These are phyloP conservation scores for Beverwykella pulmonaria DNA, from an alignment of 495 filamentous ascomycete genomes.

Conservation along the genomic window DNA sequence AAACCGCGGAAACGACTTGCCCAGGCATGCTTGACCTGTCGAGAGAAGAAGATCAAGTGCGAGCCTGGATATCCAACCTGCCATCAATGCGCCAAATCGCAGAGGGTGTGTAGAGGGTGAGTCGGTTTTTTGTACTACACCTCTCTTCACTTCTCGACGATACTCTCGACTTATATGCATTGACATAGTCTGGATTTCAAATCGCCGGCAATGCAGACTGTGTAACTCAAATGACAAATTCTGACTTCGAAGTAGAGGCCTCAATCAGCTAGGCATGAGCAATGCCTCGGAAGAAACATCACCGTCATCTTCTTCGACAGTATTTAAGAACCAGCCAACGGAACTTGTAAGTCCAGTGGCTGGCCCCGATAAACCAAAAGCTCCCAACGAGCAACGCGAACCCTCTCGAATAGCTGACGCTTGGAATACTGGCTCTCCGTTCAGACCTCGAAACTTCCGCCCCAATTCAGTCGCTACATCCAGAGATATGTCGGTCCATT, in stretches of 20 bases:
- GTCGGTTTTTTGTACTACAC: constrained; percentile 45
- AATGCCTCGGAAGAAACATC: constrained; percentile 36
- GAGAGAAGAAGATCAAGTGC: constrained; percentile 97
- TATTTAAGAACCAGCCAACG: constrained; percentile 35
- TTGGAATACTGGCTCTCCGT: constrained; percentile 25
- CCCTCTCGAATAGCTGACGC: constrained; percentile 30
- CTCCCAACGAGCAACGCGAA: constrained; percentile 30
- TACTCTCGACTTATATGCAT: constrained; percentile 27
- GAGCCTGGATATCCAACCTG: constrained; percentile 84
- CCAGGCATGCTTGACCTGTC: constrained; percentile 85
- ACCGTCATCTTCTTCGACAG: constrained; percentile 24
- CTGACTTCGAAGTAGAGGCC: constrained; percentile 30
- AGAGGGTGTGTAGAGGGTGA: constrained; percentile 82
- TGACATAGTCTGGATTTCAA: constrained; percentile 23
- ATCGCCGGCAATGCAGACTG: constrained; percentile 28
- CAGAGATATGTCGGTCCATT: constrained; percentile 45
- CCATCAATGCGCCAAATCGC: constrained; percentile 87
- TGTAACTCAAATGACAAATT: constrained; percentile 34
- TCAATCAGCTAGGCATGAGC: constrained; percentile 30
- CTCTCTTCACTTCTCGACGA: neutral
- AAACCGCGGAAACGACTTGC: constrained; percentile 87
- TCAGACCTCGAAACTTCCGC: constrained; percentile 27
- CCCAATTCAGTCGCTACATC: constrained; percentile 29
- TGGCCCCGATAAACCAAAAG: constrained; percentile 28
- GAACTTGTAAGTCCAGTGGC: constrained; percentile 34